phyloP scores from a whole-genome alignment of 805 yeast species.

The Suhomyces prunicola region DNA sequence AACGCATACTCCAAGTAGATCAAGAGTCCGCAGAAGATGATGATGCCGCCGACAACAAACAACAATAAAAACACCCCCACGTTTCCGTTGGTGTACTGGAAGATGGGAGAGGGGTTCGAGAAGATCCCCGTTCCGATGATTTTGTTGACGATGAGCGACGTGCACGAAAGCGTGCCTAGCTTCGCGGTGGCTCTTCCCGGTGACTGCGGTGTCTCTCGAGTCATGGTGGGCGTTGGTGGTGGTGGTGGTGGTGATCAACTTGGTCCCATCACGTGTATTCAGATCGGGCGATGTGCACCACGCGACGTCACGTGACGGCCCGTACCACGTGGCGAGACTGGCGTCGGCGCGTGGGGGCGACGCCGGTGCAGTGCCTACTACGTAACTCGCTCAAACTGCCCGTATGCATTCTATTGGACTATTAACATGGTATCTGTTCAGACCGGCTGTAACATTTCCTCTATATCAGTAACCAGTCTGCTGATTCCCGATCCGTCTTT shows the following conservation, averaged over 20 bases:
- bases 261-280: too few relatives aligned
- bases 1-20: conserved; percentile 40
- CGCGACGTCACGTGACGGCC: too few relatives aligned
- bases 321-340: too few relatives aligned
- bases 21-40: conserved; percentile 37
- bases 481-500: conserved; percentile 2
- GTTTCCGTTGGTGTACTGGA: conserved; percentile 37
- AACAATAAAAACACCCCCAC: conserved; percentile 31
- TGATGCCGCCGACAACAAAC: conserved; percentile 36
- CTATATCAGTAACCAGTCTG: conserved; percentile 2
- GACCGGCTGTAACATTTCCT: conserved; percentile 3
- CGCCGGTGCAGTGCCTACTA: too few relatives aligned
- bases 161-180: conserved; percentile 29
- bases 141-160: conserved; percentile 41
- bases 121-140: conserved; percentile 45
- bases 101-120: conserved; percentile 39
- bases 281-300: too few relatives aligned
- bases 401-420: too few relatives aligned
- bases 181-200: conserved; percentile 5
- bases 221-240: too few relatives aligned
- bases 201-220: background rate
- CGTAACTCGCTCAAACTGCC: too few relatives aligned
- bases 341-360: too few relatives aligned
- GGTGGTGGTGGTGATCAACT: too few relatives aligned
- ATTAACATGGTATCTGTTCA: background rate